Evolutionary conservation across 495 filamentous ascomycete species (phyloP).

Genomic region (Aspergillus asperescens): DNA sequence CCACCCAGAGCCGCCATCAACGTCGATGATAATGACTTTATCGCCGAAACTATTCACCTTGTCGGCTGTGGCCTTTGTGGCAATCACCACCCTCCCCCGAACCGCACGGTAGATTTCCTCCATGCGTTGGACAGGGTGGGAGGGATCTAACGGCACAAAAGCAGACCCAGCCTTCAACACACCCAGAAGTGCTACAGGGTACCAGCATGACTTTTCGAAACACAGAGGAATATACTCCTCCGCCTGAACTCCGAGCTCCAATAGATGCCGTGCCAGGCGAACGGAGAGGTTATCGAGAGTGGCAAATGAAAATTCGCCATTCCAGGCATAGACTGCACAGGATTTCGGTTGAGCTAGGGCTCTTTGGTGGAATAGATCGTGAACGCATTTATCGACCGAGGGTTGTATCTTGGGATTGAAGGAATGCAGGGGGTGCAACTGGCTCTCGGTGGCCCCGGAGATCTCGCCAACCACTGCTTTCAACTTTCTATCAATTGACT

Average conservation of each 20-base stretch:
- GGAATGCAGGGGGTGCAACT: no score
- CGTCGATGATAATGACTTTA: background rate
- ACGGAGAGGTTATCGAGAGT: constrained; percentile 35
- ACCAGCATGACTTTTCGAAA: constrained; percentile 34
- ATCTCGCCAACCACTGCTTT: no score
- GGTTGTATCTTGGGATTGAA: no score
- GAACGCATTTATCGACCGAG: background rate
- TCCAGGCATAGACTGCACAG: constrained; percentile 37
- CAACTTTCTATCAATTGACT: no score
- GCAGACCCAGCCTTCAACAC: background rate
- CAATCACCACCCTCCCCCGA: background rate
- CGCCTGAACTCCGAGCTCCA: constrained; percentile 22
- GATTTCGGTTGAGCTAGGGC: constrained; percentile 18
- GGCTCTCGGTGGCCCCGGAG: no score
- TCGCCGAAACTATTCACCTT: background rate
- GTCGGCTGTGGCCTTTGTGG: background rate
- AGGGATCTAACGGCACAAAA: background rate
- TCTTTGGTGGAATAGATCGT: background rate
- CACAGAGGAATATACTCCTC: constrained; percentile 38
- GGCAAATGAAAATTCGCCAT: constrained; percentile 45
- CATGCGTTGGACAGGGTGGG: background rate
- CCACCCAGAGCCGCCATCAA: background rate
- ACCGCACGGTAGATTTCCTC: background rate
- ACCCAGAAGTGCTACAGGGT: background rate
- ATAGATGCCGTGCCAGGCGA: constrained; percentile 24